phyloP scores from a whole-genome alignment of 108 stramenopile species.

The Cyclostephanos invisitatus region DNA sequence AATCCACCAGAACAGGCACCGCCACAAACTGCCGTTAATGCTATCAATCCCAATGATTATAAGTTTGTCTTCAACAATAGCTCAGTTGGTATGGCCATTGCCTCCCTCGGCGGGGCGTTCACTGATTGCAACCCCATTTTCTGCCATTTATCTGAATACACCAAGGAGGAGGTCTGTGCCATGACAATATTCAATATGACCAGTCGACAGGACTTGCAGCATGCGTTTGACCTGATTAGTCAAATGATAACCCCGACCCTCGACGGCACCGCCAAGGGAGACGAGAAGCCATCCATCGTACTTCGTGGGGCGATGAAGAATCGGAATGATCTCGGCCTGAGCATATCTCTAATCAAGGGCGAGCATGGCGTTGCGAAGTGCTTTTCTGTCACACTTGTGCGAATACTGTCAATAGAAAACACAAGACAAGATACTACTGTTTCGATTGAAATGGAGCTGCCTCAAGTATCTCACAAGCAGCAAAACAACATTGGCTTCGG shows the following conservation, averaged over 20 bases:
- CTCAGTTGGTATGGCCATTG: constrained; percentile 87
- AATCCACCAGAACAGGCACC: constrained; percentile 2
- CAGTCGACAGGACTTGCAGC: constrained; percentile 71
- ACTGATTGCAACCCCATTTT: constrained; percentile 88
- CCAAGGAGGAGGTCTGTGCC: constrained; percentile 79
- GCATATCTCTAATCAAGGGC: constrained; percentile 71
- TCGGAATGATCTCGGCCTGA: constrained; percentile 72
- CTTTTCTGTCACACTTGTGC: constrained; percentile 81
- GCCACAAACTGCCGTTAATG: constrained; percentile 12
- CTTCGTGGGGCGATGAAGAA: constrained; percentile 54
- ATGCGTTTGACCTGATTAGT: constrained; percentile 87
- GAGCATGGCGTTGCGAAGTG: constrained; percentile 75
- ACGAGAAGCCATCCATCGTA: constrained; percentile 37
- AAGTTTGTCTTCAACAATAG: constrained; percentile 79
- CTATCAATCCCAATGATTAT: constrained; percentile 68
- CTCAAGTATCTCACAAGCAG: constrained; percentile 20
- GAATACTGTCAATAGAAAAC: constrained; percentile 35
- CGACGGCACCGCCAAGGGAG: constrained; percentile 27
- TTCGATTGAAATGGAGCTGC: constrained; percentile 47
- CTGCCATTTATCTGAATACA: constrained; percentile 68
- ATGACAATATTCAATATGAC: constrained; percentile 92
- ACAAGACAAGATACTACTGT: constrained; percentile 23
- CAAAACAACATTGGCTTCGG: constrained; percentile 31
- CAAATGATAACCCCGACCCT: constrained; percentile 80
- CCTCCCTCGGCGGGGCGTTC: constrained; percentile 88